A percentile compares a stretch with the other conserved stretches of the same genome.
These are phyloP conservation scores for Cercospora janseana DNA, from an alignment of 2,329 filamentous ascomycete genomes.

Conservation along the genomic window DNA sequence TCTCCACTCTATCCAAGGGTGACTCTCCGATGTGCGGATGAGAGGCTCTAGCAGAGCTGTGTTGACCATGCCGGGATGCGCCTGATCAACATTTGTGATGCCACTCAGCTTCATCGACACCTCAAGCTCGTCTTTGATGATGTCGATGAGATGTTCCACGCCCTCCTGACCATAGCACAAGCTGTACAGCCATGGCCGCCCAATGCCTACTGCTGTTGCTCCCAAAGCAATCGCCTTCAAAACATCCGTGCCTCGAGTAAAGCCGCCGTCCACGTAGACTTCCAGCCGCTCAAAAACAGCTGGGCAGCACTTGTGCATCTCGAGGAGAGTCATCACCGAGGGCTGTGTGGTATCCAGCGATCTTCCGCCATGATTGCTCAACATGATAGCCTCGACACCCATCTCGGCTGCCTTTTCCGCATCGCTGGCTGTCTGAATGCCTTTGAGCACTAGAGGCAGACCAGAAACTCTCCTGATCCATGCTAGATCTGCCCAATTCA, in stretches of 20 bases:
- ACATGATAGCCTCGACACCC: slow-evolving; percentile 51
- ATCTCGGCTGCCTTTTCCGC: slow-evolving; percentile 46
- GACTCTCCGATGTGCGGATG: slow-evolving; percentile 21
- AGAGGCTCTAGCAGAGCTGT: slow-evolving; percentile 30
- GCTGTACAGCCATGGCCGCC: slow-evolving; percentile 59
- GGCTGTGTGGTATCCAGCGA: slow-evolving; percentile 51
- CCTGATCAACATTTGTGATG: slow-evolving; percentile 58
- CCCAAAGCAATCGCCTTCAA: slow-evolving; percentile 55
- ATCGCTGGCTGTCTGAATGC: slow-evolving; percentile 54
- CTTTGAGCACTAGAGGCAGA: slow-evolving; percentile 63
- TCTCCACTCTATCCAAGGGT: slow-evolving; percentile 30
- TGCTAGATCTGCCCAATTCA: slow-evolving; percentile 61
- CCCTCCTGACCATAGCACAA: slow-evolving; percentile 59
- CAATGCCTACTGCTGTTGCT: slow-evolving; percentile 58
- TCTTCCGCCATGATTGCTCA: slow-evolving; percentile 55
- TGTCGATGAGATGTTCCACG: slow-evolving; percentile 40
- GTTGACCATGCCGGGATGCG: slow-evolving; percentile 59
- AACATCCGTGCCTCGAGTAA: slow-evolving; percentile 51
- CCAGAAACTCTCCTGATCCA: slow-evolving; percentile 60
- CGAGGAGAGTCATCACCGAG: slow-evolving; percentile 58
- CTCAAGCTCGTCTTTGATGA: slow-evolving; percentile 57
- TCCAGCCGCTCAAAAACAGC: slow-evolving; percentile 53
- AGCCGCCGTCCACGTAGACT: slow-evolving; percentile 53
- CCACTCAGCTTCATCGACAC: slow-evolving; percentile 66
- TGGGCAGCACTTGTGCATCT: slow-evolving; percentile 61